Evolutionary conservation across 345 rosid species (phyloP), one percentile per base, ranked within the genome.

Genomic region (Arabidopsis arenosa): DNA sequence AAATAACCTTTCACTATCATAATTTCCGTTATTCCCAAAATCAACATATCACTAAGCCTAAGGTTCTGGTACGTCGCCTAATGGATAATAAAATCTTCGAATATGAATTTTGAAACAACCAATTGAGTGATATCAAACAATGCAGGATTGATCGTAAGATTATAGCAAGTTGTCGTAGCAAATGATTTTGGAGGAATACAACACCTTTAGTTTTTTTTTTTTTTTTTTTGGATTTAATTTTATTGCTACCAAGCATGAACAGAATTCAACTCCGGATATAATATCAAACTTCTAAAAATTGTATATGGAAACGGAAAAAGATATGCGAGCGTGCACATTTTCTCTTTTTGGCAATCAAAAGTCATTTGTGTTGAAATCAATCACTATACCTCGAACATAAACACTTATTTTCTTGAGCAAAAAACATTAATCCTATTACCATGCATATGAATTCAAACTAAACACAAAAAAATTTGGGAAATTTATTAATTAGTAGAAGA

Each of bases 281-380:
- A 2, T 23, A 23, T 23, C 26, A 23, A 23, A 23, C 26, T 23
- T 23, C 26, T 1, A 23, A 23, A 23, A 23, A 23, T 23, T 23
- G 26, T 23, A 23, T 1, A 23, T 23, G 26, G 26, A 28, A 3
- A 28, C 32, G 0, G 32, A 28, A 28, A 28, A 28, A 28, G 32
- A 28, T 28, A 28, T 28, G 4, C 32, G 32, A 3, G 32, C 32
- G 32, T 3, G 32, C 32, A 28, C 32, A 28, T 28, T 28, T 28
- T 28, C 4, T 57, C 33, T 11, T 55, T 41, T 13, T 69, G 17
- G 41, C 17, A 54, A 15, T 48, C 55, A 15, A 8, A 41, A 41
- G 35, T 59, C 48, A 47, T 60, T 63, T 45, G 18, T 52, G 47
- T 71, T 59, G 28, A 47, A 9, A 36, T 47, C 66, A 47, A 70